Evolutionary conservation across 2,329 filamentous ascomycete genomes (phyloP), one percentile per base, ranked within the genome.

Genomic region (Colletotrichum sp.): DNA sequence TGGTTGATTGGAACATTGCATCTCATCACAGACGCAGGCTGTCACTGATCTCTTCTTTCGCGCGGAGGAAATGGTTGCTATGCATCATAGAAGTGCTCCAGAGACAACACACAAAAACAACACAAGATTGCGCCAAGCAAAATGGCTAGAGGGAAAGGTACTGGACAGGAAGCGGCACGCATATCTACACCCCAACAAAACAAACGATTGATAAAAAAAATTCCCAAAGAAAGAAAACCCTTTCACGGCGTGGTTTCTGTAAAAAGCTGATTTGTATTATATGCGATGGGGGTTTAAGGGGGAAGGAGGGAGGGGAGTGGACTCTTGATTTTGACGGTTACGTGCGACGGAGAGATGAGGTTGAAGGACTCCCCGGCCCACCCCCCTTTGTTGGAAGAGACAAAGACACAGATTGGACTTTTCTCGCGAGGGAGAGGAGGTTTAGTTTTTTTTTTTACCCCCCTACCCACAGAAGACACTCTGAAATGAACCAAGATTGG

Each of bases 231-330:
- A 73, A 59, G 44, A 60, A 68, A 57, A 73, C 28, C 13, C 62
- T 57, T 70, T 52, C 69, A n/a, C 59, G 44, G 44, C 44, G 59
- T 77, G 68, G 49, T 68, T 75, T 67, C 59, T 78, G 76, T 78
- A 78, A 77, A 78, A 77, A 77, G 70, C 64, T 75, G 76, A 71
- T 69, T 70, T 77, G 76, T 78, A 78, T 68, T 71, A 73, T 78
- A 78, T 32, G 74, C 74, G 74, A 65, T n/a, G 8, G 26, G 65
- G 49, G n/a, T 24, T 21, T 21, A 59, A 21, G 39, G 60, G 60
- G 16, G 18, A 28, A 66, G 52, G 32, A 34, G 32, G 60, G n/a
- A 49, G 21, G 63, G 13, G 10, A 21, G n/a, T 63, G 13, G n/a
- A 34, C 10, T 63, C 21, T 63, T 63, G 21, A 30, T 49, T 30